These are phyloP conservation scores for Periglandula ipomoeae DNA, from an alignment of 2,329 filamentous ascomycete genomes.

Conservation along the genomic window DNA sequence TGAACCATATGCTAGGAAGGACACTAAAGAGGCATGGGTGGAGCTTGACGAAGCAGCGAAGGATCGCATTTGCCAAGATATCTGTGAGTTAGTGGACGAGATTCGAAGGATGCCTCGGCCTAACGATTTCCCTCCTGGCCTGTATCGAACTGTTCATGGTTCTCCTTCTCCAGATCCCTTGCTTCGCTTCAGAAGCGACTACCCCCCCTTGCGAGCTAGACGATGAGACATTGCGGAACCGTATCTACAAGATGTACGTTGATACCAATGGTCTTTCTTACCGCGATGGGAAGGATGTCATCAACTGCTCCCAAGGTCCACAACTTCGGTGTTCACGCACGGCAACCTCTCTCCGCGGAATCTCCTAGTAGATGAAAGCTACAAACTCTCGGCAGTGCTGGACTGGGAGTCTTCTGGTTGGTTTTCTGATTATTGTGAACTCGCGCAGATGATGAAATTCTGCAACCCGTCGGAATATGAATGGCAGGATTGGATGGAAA, in stretches of 20 bases:
- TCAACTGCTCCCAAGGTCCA: constrained; percentile 4
- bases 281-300: constrained; percentile 3
- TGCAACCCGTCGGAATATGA: constrained; percentile 7
- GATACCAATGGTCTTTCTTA: constrained; percentile 10
- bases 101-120: constrained; percentile 9
- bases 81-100: constrained; percentile 8
- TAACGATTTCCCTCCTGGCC: constrained; percentile 4
- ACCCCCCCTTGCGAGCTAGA: constrained; percentile 6
- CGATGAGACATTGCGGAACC: constrained; percentile 9
- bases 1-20: constrained; percentile 7
- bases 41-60: constrained; percentile 8
- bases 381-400: constrained; percentile 1
- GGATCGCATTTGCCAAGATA: constrained; percentile 9
- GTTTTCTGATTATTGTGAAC: constrained; percentile 9
- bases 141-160: constrained; percentile 10
- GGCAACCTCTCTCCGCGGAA: constrained; percentile 8
- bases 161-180: constrained; percentile 5
- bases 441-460: constrained; percentile 10
- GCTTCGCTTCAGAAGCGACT: constrained; percentile 5
- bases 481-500: constrained; percentile 10
- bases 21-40: constrained; percentile 7
- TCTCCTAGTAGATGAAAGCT: constrained; percentile 7
- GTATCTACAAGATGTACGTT: constrained; percentile 9
- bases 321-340: constrained; percentile 8
- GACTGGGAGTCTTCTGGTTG: constrained; percentile 8